Evolutionary conservation across 441 rosid species (phyloP), one percentile per base, ranked within the genome.

Genomic region (Oxalis stricta): DNA sequence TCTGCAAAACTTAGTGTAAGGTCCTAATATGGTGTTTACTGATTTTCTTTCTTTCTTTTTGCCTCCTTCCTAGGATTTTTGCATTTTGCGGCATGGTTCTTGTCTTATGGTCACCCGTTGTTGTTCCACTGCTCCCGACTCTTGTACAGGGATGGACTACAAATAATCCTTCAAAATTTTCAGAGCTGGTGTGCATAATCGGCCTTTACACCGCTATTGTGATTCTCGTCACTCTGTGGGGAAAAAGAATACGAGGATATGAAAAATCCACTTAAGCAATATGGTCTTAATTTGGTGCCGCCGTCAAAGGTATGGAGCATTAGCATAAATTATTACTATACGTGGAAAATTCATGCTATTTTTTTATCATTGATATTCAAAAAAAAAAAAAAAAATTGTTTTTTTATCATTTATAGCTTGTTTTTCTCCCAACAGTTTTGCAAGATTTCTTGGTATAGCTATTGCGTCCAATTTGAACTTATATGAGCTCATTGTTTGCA

Each of bases 41-140:
- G 40, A 51, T 32, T 50, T 33, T 44, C 33, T 10, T 51, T 33
- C 38, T 0, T 60, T 20, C 39, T 24, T 0, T 42, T 18, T 1
- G 36, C 59, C 66, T 36, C 59, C 63, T 26, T 39, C 24, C 5
- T 40, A 92, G 99, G 89, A 66, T 70, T 58, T 67, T 87, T 47
- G 92, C 86, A 10, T 92, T 92, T 70, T 55, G 44, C 6, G 61
- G 85, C 44, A 77, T 92, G 99, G 78, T 68, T 59, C 74, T 84
- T 41, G 84, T 92, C 63, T 58, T 92, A 22, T 86, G 99, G 99
- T 86, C 96, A 8, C 99, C 95, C 0, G 61, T 86, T 44, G 54
- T 71, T 48, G 66, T 92, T 60, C 99, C 99, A 3, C 61, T 86
- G 66, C 71, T 92, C 64, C 99, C 99, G 62, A 69, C 84, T 13